Evolutionary conservation across 1,139 yeast genomes (phyloP), one percentile per base, ranked within the genome.

Genomic region (Geotrichum candidum): DNA sequence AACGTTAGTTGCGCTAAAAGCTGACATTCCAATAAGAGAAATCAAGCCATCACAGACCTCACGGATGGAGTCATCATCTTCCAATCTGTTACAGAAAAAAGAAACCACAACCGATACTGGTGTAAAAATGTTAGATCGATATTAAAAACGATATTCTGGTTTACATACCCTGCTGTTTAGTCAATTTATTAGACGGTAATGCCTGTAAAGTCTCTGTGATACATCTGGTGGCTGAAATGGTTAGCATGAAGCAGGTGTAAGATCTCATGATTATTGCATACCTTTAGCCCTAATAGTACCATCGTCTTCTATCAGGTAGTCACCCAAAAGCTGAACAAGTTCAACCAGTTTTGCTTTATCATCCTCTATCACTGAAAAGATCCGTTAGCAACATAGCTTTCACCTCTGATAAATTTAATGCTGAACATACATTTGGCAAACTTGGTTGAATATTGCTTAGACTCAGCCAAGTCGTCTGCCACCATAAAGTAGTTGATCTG

Each of bases 241-340:
- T 53, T 46, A 58, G 53, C n/a, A 15, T 31, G 11, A 22, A 35
- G 41, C 23, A 35, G 38, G 1, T 22, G 62, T 59, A 38, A 67
- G 61, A 50, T 54, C 9, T 38, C 50, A 22, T 45, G 54, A 3
- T 6, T 55, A 1, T 48, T 38, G 65, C 65, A 57, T 66, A 61
- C 72, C 67, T 57, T 69, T 74, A 1, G 78, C 68, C 63, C 96
- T 74, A 22, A 83, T 74, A 1, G 76, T 68, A 54, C 82, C 85
- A 60, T 85, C 85, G 5, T 86, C 90, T 11, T 91, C 85, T 0
- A 94, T 87, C 58, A 92, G 77, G 62, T 83, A 81, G 25, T 79
- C 81, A 4, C 89, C 90, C 54, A 88, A 73, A 2, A 77, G 70
- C 60, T 82, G 78, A 35, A 88, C 82, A 56, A 87, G 75, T 45